Evolutionary conservation across 2,329 filamentous ascomycete genomes (phyloP), one percentile per base, ranked within the genome.

Genomic region (Diaporthe citriasiana): DNA sequence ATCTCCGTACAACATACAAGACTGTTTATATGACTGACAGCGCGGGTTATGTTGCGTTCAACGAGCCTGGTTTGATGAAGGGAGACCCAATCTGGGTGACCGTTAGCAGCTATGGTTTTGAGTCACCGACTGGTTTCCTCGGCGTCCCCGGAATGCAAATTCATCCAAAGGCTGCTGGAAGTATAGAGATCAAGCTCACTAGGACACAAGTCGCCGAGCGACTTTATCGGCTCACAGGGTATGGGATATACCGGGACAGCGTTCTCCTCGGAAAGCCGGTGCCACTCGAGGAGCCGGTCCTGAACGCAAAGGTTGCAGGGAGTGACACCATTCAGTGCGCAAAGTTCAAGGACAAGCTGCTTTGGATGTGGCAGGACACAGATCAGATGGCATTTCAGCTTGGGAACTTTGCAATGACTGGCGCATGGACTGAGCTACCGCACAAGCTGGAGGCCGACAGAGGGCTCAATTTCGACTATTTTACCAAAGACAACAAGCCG

Each of bases 341-440:
- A 3, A 68, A 42, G 3, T 75, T 72, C 47, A 27, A 72, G 22
- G 69, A 50, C 2, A 75, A 70, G 27, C 63, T 75, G 15, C 69
- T 75, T 2, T 75, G 74, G 74, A 74, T 75, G 72, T 75, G 74
- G 74, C 74, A 75, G n/a, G 74, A 75, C 30, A 75, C 74, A 9
- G 74, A 75, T 9, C 74, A 68, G 55, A 45, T 75, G 60, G 57
- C 51, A 8, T 75, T 75, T 13, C 60, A 63, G 45, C 66, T 75
- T 17, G 74, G 74, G 7, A 75, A 75, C 33, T 75, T 75, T 33
- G 40, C 51, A 5, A 75, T 75, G 74, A 74, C 74, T n/a, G 74
- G 68, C 19, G 74, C 74, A 9, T 65, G 63, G 30, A 75, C 74
- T 2, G 72, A 75, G 25, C 19, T 75, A 22, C 68, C 74, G 0